phyloP scores from a whole-genome alignment of 2,329 filamentous ascomycete species.

The Penicillium sp. region DNA sequence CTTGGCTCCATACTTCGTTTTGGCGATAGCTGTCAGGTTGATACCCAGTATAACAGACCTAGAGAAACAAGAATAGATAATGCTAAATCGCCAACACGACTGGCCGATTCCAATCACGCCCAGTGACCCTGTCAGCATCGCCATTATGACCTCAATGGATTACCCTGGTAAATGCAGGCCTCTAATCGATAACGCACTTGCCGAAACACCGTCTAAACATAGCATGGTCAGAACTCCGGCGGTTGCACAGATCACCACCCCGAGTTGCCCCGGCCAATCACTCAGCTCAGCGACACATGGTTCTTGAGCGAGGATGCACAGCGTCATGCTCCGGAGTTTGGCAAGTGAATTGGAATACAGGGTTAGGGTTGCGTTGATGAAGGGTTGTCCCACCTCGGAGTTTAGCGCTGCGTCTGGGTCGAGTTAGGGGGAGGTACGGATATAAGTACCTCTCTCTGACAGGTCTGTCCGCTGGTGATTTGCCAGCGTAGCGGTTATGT shows the following conservation, averaged over 20 bases:
- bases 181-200: constrained; percentile 3
- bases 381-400: constrained; percentile 6
- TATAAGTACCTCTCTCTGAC: constrained; percentile 22
- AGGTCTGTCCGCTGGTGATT: constrained; percentile 42
- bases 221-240: constrained; percentile 9
- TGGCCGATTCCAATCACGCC: constrained; percentile 6
- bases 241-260: constrained; percentile 3
- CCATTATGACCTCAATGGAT: constrained; percentile 11
- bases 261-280: background rate
- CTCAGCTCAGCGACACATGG: constrained; percentile 1
- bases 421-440: background rate
- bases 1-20: too few relatives aligned
- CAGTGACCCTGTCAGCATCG: constrained; percentile 6
- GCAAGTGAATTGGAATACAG: constrained; percentile 1
- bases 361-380: background rate
- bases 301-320: constrained; percentile 5
- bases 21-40: background rate
- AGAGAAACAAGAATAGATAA: background rate
- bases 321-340: constrained; percentile 4
- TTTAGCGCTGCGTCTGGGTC: background rate
- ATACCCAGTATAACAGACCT: background rate
- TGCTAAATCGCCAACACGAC: background rate
- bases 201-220: constrained; percentile 2
- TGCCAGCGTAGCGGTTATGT: constrained; percentile 29
- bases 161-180: background rate